Percentiles rank a stretch among this genome's conserved stretches.
Evolutionary conservation across 768 basidiomycete genomes (phyloP).

Genomic region (Mycena albidolilacea): DNA sequence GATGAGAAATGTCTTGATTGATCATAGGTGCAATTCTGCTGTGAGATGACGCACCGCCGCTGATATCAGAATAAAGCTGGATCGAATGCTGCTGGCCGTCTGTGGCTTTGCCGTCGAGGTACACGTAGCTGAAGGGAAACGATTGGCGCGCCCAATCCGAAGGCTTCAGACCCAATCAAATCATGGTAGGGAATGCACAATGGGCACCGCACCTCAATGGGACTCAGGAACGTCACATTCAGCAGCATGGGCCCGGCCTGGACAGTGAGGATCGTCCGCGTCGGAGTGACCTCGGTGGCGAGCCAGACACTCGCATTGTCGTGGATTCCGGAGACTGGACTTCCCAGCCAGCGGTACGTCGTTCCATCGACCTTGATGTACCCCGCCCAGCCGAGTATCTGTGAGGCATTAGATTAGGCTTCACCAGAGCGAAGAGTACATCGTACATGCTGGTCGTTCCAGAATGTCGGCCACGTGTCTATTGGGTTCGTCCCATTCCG

Average conservation of each 20-base stretch:
- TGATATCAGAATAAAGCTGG: conserved; percentile 65
- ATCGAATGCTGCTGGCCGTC: conserved; percentile 58
- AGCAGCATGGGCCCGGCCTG: conserved; percentile 67
- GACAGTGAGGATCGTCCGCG: conserved; percentile 66
- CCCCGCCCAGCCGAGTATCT: conserved; percentile 68
- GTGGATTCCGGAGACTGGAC: too few species aligned
- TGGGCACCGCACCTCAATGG: conserved; percentile 62
- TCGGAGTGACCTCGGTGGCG: conserved; percentile 63
- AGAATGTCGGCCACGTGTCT: conserved; percentile 62
- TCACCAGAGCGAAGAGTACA: too few species aligned
- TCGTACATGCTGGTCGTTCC: conserved; percentile 60
- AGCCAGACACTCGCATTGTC: conserved; percentile 29
- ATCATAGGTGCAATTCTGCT: background rate
- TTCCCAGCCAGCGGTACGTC: conserved; percentile 52
- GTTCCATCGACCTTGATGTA: conserved; percentile 63
- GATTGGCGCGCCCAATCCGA: conserved; percentile 59
- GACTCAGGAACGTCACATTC: conserved; percentile 68
- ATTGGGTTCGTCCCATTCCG: conserved; percentile 52
- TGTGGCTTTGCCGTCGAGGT: conserved; percentile 52
- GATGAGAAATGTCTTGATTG: too few species aligned
- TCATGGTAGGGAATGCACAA: background rate
- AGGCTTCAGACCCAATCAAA: background rate
- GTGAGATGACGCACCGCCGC: conserved; percentile 45
- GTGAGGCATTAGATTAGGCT: background rate
- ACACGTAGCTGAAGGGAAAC: conserved; percentile 67